Base-by-base conservation (phyloP, 805 yeast species). In the Kazachstania taianensis region DNA sequence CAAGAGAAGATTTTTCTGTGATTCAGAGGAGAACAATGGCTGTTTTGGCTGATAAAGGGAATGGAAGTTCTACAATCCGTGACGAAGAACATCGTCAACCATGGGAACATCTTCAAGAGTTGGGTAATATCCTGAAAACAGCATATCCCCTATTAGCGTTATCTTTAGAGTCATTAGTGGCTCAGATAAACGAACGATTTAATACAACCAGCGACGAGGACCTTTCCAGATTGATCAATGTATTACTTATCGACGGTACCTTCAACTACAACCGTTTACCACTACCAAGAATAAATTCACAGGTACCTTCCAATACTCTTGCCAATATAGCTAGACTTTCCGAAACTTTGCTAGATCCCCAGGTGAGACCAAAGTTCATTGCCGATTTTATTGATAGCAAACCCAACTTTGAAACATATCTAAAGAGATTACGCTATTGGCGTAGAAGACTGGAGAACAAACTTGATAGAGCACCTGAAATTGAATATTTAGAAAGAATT, bases 181-280 rank as follows among this genome's bases (percentile, higher is more conserved):
- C 94, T 51, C 98, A 94, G 63, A 84, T 92, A 37, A 80, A 79
- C 50, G 95, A 86, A 55, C 69, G 96, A 37, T 89, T 92, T 69
- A 92, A 89, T 60, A 79, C 94, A 25, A 81, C 82, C 30, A 83
- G 92, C 1, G 98, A 92, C 57, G 98, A 89, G 51, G 98, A 92
- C 59, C 89, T 96, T 1, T 94, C 92, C 59, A 69, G 99, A 45
- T 67, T 92, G 37, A 87, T 94, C 33, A 85, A 86, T 42, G 98
- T 96, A 0, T 62, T 92, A 38, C 69, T 92, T 42, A 85, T 85
- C 51, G 99, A 92, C 61, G 97, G 95, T 30, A 80, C 92, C 18
- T 94, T 83, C 52, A 85, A 81, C 51, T 75, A 82, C 58, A 86
- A 86, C 52, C 73, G 97, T 23, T 66, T 86, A 36, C 82, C 87